Base-by-base conservation (phyloP, 345 rosid species). In the thale cress (Arabidopsis thaliana) region DNA sequence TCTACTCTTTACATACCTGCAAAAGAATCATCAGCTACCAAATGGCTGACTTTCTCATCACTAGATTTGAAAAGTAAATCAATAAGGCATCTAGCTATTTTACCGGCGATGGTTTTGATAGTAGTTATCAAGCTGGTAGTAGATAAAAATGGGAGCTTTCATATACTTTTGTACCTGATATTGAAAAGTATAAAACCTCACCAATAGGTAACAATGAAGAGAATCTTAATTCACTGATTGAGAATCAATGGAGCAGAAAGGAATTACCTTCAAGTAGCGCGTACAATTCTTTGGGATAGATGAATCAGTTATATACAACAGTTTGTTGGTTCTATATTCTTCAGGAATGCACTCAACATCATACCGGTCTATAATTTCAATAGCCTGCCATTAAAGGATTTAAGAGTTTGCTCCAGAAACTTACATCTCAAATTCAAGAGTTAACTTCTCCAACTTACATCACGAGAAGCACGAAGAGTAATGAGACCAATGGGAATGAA, bases 31-130 rank as follows among this genome's bases (percentile, higher is more conserved):
- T 2, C 8, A 2, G 8, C 56, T 59, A 3, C 0, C 55, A 77
- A 49, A 57, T 50, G 57, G 34, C 1, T 8, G 5, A 41, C 30
- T 40, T 49, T 22, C 56, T 72, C 67, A 50, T 59, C 72, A 60
- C 32, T 41, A 59, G 12, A 51, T 14, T 59, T 41, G 16, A 33
- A 34, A 75, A 61, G 11, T 36, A 44, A 42, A 62, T 45, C 41
- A 32, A 59, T 1, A 59, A 59, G 66, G 8, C 56, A 48, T 46
- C n/a, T 33, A 30, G 36, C 38, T 59, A 25, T 44, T 77, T 65
- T 80, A 89, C 97, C 95, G 80, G 23, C 95, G 81, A 73, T 91
- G 97, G 75, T 89, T 91, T 79, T 91, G 97, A 70, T 91, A 91
- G 76, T 86, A 91, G 80, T 89, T 89, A 79, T 91, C 97, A 55